phyloP scores from a whole-genome alignment of 2,329 filamentous ascomycete genomes.

The Verticillium klebahnii region DNA sequence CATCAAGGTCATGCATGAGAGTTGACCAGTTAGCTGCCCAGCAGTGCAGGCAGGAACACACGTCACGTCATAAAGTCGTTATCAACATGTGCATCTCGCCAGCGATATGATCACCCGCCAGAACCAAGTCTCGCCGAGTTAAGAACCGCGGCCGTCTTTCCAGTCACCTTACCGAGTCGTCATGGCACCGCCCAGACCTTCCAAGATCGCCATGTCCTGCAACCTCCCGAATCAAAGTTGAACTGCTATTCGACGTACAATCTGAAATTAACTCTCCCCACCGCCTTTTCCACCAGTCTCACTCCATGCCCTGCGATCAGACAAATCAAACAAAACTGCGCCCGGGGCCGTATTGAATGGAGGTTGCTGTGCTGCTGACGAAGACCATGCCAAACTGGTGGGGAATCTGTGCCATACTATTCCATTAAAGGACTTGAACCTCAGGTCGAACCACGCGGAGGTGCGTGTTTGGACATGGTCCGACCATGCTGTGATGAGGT shows the following conservation, averaged over 20 bases:
- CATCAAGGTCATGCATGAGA: too few species aligned
- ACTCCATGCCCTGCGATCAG: neutral
- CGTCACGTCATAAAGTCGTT: neutral
- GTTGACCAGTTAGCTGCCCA: neutral
- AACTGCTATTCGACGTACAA: slow-evolving; percentile 25
- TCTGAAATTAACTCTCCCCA: neutral
- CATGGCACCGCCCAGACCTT: neutral
- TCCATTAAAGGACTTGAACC: too few species aligned
- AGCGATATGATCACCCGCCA: neutral
- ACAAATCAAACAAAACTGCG: neutral
- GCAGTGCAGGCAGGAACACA: too few species aligned
- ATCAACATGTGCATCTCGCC: slow-evolving; percentile 10
- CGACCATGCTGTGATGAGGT: neutral
- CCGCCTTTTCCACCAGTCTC: neutral
- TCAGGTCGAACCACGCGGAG: too few species aligned
- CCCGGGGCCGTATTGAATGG: neutral
- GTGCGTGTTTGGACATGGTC: neutral
- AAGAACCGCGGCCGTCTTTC: neutral
- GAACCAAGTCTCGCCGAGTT: neutral
- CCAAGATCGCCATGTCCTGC: slow-evolving; percentile 15
- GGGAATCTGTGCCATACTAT: too few species aligned
- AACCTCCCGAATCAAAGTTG: slow-evolving; percentile 27
- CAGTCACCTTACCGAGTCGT: neutral
- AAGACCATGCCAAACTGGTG: neutral
- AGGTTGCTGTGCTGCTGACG: neutral